Base-by-base conservation (phyloP, 495 filamentous ascomycete species). In the Podospora fimiseda region DNA sequence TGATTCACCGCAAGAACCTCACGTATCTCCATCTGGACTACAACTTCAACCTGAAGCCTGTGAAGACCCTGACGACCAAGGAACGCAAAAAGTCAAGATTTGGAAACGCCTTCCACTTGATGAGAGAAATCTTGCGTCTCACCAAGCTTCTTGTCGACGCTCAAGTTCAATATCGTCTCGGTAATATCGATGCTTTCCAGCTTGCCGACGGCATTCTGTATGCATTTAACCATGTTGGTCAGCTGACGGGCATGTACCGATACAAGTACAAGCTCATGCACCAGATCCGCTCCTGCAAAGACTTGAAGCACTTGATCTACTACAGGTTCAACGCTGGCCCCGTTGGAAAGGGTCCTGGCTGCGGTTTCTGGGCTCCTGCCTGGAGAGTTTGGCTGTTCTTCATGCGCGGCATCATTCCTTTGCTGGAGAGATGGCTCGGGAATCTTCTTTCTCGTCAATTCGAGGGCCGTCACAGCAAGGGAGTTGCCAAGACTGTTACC, bases 251-350 rank as follows among this genome's bases (percentile, higher is more conserved):
- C 62, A 99, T 99, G 94, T 99, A 99, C 73, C 88, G 94, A 22
- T 99, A 99, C 81, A 99, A 99, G 78, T 99, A 99, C 75, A 99
- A 99, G 76, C 80, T 99, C 33, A 99, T 99, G 94, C 94, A 99
- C 68, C 94, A 99, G 71, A 97, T 99, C 61, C 90, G 94, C 43
- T 93, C 94, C 2, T 99, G 94, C 75, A 99, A 99, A 67, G 94
- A 99, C 72, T 72, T 99, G 63, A 99, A 99, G 80, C 94, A 99
- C 81, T 68, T 99, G 47, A 96, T 99, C 57, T 99, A 99, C 74
- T 96, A 99, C 68, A 88, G 94, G 13, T 99, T 99, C 75, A 99
- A 99, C 69, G 92, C 91, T 30, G 93, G 92, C 0, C 88, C 94
- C 19, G 94, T 99, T 40, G 94, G 94, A 23, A 99, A 99, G 66